Conservation (phyloP, 148 eudicot species). For the Dysphania ambrosioides region DNA sequence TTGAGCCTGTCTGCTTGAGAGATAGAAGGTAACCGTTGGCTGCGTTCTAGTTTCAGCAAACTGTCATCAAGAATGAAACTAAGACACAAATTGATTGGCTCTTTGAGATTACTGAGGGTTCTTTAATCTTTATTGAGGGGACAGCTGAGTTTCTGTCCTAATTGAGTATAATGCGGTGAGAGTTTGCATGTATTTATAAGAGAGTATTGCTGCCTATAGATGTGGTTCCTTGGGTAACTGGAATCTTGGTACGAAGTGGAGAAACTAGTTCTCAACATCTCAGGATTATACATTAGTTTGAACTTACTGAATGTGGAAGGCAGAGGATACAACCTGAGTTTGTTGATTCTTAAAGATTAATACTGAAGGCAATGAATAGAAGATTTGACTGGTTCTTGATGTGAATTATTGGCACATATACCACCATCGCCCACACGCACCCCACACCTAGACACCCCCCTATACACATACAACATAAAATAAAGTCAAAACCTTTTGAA, state of each 20-base stretch:
- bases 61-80: not conserved
- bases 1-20: not conserved
- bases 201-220: not conserved
- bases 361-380: not conserved
- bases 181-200: not conserved
- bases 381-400: not conserved
- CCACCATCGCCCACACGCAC: not conserved
- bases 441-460: too few species aligned
- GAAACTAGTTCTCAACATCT: not conserved
- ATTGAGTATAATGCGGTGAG: not conserved
- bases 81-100: not conserved
- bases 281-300: not conserved
- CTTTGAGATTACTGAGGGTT: too few species aligned
- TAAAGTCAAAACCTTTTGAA: not conserved
- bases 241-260: slow-evolving; percentile 7
- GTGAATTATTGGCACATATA: not conserved
- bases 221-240: slow-evolving; percentile 1
- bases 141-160: not conserved
- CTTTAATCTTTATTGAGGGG: slow-evolving; percentile 10
- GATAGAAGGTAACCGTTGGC: not conserved
- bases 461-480: not conserved
- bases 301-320: not conserved
- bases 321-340: too few species aligned
- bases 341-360: not conserved
- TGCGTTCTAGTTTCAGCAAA: not conserved